A percentile compares a stretch with the other conserved stretches of the same genome.
phyloP scores from a whole-genome alignment of 148 eudicot genomes.

The Persicaria tinctoria region DNA sequence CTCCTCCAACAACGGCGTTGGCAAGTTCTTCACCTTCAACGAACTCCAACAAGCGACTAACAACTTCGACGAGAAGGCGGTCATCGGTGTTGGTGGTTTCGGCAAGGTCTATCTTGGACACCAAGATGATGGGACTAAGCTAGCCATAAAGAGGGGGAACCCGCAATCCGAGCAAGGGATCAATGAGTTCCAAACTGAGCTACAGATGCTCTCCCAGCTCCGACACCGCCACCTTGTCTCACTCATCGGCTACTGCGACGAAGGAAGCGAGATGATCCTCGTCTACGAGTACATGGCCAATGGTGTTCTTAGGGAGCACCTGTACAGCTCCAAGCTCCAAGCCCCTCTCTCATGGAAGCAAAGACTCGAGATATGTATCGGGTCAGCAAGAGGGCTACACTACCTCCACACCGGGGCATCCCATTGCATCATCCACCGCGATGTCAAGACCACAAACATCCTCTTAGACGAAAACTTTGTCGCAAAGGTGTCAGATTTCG shows the following conservation, averaged over 20 bases:
- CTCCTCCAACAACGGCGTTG: constrained; percentile 42
- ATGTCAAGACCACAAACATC: constrained; percentile 64
- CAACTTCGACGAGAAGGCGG: constrained; percentile 41
- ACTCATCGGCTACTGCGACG: constrained; percentile 54
- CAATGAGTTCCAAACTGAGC: constrained; percentile 56
- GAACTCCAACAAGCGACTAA: constrained; percentile 45
- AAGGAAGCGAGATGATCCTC: constrained; percentile 50
- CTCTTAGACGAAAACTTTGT: constrained; percentile 51
- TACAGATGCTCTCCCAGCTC: constrained; percentile 57
- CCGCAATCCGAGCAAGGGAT: constrained; percentile 60
- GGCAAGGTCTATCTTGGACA: constrained; percentile 56
- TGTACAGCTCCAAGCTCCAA: constrained; percentile 32
- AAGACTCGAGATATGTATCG: constrained; percentile 58
- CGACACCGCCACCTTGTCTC: constrained; percentile 62
- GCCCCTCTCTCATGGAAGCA: constrained; percentile 53
- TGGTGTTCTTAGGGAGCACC: constrained; percentile 60
- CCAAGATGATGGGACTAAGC: constrained; percentile 39
- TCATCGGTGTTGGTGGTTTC: constrained; percentile 55
- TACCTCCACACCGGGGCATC: constrained; percentile 66
- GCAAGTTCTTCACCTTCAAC: constrained; percentile 36
- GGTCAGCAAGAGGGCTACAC: constrained; percentile 58
- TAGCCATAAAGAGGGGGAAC: constrained; percentile 53
- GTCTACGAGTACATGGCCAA: constrained; percentile 62
- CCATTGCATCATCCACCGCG: constrained; percentile 59
- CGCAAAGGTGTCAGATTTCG: constrained; percentile 62